Evolutionary conservation across 495 filamentous ascomycete genomes (phyloP), one percentile per base, ranked within the genome.

Genomic region (Ramalina peruviana): DNA sequence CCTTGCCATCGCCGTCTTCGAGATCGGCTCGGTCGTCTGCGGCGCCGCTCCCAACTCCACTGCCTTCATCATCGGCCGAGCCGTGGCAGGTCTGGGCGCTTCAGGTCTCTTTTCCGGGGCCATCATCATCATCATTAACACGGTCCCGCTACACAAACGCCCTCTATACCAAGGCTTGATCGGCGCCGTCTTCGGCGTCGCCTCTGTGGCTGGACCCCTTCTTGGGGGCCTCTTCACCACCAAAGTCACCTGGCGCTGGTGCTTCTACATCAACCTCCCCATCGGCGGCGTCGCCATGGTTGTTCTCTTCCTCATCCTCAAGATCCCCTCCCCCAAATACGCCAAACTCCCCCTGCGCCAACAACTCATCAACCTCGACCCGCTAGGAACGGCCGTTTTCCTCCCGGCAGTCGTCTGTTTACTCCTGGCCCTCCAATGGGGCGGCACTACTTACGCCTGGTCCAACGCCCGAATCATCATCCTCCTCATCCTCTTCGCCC

Each of bases 1-100:
- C 25, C 40, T 54, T 20, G 67, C 66, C 44, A 67, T 79, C 40
- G 52, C 60, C 3, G 25, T 83, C 25, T 83, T 82, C 53, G 79
- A 81, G 58, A 58, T 78, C 33, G 81, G 81, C n/a, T 75, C 75
- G 19, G 64, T 81, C 21, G 62, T 94, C 42, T 92, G 85, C 58
- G 86, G 77, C 37, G 75, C 75, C 1, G 83, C 88, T 1, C 80
- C 82, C 1, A 81, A 65, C 40, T 86, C 81, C 15, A 69, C 71
- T 0, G 73, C 75, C 6, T 74, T 93, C 43, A 90, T 92, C 53
- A 59, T 87, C 42, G 86, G 86, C 1, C 60, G 64, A 16, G 65
- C 63, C 3, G 61, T 67, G 55, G 74, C 68, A 62, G 75, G 74
- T 50, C 45, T 71, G 25, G 73, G 75, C 1, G 69, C 71, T 0